phyloP scores from a whole-genome alignment of 306 rosid genomes.

The Benincasa hispida region DNA sequence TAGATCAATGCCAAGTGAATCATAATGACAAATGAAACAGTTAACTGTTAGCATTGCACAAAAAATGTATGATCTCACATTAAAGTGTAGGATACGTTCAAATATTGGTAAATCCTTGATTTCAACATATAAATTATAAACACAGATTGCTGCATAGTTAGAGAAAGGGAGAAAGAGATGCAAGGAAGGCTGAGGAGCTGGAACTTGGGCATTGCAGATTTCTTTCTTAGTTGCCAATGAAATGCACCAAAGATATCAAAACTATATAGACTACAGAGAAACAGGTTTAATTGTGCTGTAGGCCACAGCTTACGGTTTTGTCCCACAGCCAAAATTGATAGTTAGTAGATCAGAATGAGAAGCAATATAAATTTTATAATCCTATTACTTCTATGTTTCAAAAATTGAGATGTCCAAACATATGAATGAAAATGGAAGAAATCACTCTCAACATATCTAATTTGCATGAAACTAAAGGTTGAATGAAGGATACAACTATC shows the following conservation, averaged over 20 bases:
- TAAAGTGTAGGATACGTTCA: not conserved
- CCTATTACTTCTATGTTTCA: not conserved
- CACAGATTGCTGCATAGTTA: not conserved
- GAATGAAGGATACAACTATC: conserved; percentile 54
- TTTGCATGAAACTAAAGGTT: conserved; percentile 49
- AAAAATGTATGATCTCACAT: not conserved
- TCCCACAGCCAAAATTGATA: not conserved
- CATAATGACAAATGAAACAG: not conserved
- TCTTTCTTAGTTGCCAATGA: not conserved
- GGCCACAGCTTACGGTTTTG: not conserved
- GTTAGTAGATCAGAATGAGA: not conserved
- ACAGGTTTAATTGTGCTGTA: not conserved
- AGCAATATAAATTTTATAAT: not conserved
- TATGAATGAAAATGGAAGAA: not conserved
- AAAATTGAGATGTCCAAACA: not conserved
- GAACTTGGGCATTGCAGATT: not conserved
- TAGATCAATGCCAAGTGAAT: not conserved
- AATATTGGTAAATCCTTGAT: not conserved
- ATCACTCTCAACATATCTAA: conserved; percentile 28
- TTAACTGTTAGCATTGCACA: not conserved
- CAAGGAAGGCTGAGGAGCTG: not conserved
- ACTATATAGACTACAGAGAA: not conserved
- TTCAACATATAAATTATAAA: not conserved
- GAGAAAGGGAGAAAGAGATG: not conserved
- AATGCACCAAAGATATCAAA: not conserved